Evolutionary conservation across 805 yeast genomes (phyloP).

Genomic region (Metschnikowia arizonensis): DNA sequence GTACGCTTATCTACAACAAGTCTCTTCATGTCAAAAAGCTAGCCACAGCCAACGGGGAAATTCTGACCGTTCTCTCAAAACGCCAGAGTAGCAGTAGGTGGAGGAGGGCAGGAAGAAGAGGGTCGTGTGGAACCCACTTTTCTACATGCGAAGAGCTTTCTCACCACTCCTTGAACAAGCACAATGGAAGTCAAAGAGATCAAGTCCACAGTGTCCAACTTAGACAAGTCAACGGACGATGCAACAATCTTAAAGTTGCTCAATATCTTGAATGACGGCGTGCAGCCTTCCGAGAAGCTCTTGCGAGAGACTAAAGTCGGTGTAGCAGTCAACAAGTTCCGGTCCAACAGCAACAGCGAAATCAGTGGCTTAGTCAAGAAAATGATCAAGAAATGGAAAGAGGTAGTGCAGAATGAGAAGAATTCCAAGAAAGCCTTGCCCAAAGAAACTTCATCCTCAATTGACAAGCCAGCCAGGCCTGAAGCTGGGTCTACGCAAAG

Average conservation of each 20-base stretch:
- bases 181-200: constrained; percentile 72
- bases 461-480: constrained; percentile 9
- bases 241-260: constrained; percentile 64
- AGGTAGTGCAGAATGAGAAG: constrained; percentile 70
- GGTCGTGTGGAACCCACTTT: not conserved
- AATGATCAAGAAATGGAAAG: constrained; percentile 87
- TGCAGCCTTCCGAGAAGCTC: constrained; percentile 78
- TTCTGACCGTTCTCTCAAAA: no score
- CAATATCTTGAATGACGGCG: constrained; percentile 60
- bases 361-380: constrained; percentile 69
- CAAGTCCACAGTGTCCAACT: constrained; percentile 58
- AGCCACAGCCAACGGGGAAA: no score
- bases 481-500: constrained; percentile 25
- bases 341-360: constrained; percentile 63
- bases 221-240: constrained; percentile 68
- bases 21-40: no score
- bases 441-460: constrained; percentile 9
- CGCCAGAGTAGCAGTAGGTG: no score
- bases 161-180: not conserved
- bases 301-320: constrained; percentile 96
- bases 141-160: not conserved
- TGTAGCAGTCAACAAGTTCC: constrained; percentile 86
- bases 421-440: constrained; percentile 29
- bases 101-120: no score
- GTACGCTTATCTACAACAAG: no score